Base-by-base conservation (phyloP, 495 filamentous ascomycete species). In the Pseudotulostoma volvatum region DNA sequence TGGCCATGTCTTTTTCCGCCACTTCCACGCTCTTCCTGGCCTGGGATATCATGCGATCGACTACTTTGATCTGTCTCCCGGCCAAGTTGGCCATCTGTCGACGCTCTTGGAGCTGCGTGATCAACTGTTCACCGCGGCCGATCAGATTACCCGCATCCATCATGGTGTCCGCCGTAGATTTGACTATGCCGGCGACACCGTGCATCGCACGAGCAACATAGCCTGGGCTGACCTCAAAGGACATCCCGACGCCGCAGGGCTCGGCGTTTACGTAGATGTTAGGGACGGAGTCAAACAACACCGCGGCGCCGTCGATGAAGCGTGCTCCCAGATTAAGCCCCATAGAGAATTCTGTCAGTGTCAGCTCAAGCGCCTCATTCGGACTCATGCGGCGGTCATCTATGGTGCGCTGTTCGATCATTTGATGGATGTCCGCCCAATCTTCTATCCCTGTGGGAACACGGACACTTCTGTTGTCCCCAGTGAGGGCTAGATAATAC, bases 41-140 rank as follows among this genome's bases (percentile, higher is more conserved):
- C 1, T 38, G 36, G 7, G 23, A 36, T 30, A 62, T 55, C 45
- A 61, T 56, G 18, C 33, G 38, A 38, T 65, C 49, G 11, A 57
- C 50, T 5, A 20, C 20, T 32, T 44, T 48, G 39, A 63, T 45
- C 14, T 64, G 57, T 25, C 32, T 23, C 1, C 53, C 57, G 5
- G 44, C 40, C 3, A 35, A 15, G 37, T 61, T 61, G 18, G 51
- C 53, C 25, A 48, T 33, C 2, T 37, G 41, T 3, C 36, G 9
- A 2, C 58, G 43, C 4, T 60, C 54, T 33, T 59, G 49, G 2
- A 51, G 44, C 37, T 48, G 43, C 1, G 48, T 44, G 5, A 41
- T 17, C n/a, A 52, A n/a, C 1, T 8, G 11, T 8, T 15, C 32
- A 23, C 38, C 41, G 2, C 38, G 31, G 9, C 11, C n/a, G n/a